A percentile compares a stretch with the other conserved stretches of the same genome.
Evolutionary conservation across 2,329 filamentous ascomycete species (phyloP).

Genomic region (Venturiaceae sp.): DNA sequence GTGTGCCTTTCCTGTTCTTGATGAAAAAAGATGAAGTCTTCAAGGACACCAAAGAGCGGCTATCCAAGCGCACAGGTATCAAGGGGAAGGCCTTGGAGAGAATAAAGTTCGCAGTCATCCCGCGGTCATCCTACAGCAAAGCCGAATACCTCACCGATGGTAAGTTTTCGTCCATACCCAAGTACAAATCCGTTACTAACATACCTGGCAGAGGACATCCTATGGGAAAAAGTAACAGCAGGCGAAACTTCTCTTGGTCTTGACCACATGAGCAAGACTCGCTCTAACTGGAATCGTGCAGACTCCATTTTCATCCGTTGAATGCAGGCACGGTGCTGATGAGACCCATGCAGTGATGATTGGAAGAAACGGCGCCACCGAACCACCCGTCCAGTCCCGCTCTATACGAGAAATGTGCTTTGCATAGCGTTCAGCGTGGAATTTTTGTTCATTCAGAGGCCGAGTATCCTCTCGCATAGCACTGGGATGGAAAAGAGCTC

Average conservation of each 20-base stretch:
- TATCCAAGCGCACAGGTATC: conserved; percentile 85
- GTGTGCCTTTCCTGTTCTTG: conserved; percentile 84
- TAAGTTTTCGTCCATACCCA: conserved; percentile 36
- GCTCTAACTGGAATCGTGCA: conserved; percentile 48
- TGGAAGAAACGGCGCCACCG: neutral
- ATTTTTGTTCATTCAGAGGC: neutral
- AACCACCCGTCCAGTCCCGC: neutral
- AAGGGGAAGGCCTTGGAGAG: conserved; percentile 99
- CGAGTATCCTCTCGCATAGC: neutral
- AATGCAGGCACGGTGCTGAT: neutral
- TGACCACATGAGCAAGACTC: conserved; percentile 53
- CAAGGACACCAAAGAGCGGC: conserved; percentile 84
- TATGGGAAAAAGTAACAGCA: conserved; percentile 30
- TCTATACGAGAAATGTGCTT: neutral
- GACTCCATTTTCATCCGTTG: conserved; percentile 56
- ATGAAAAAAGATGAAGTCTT: conserved; percentile 78
- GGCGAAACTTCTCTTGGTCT: conserved; percentile 38
- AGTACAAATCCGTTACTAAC: conserved; percentile 9
- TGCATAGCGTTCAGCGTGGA: neutral
- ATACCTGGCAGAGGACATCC: conserved; percentile 30
- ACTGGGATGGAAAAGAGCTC: neutral
- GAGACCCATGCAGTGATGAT: neutral
- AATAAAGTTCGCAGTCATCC: conserved; percentile 84
- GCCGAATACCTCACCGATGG: conserved; percentile 81
- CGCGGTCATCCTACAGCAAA: conserved; percentile 59